Conservation (phyloP, 2,329 filamentous ascomycete species). For the Alternaria gaisen region DNA sequence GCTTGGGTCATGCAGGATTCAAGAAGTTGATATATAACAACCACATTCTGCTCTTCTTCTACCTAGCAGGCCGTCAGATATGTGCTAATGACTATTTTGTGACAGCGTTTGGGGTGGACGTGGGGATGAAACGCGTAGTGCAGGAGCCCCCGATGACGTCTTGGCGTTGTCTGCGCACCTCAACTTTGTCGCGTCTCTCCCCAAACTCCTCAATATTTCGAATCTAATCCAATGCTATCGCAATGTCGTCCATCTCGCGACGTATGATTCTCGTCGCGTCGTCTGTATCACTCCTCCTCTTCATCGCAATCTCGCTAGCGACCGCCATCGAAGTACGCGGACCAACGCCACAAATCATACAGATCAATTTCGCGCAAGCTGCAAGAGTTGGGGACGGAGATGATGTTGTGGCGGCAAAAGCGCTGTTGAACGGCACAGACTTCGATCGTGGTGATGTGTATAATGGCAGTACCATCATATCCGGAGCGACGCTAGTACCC, state of each 20-base stretch:
- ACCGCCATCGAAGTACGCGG: slow-evolving; percentile 41
- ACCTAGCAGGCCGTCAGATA: neutral
- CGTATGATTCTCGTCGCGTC: slow-evolving; percentile 35
- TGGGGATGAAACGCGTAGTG: slow-evolving; percentile 32
- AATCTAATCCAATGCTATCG: slow-evolving; percentile 1
- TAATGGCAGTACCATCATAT: slow-evolving; percentile 29
- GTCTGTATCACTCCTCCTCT: slow-evolving; percentile 36
- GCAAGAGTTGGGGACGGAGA: slow-evolving; percentile 31
- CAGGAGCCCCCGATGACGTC: slow-evolving; percentile 21
- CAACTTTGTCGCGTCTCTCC: neutral
- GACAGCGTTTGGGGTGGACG: slow-evolving; percentile 6
- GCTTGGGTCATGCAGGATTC: neutral
- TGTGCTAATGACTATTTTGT: neutral
- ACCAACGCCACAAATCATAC: slow-evolving; percentile 31
- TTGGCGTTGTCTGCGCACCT: slow-evolving; percentile 13
- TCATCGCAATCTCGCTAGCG: slow-evolving; percentile 41
- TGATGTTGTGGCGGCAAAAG: slow-evolving; percentile 31
- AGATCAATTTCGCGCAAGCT: slow-evolving; percentile 38
- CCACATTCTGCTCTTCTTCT: neutral
- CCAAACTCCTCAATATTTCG: neutral
- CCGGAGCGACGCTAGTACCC: slow-evolving; percentile 19
- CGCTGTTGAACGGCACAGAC: slow-evolving; percentile 37
- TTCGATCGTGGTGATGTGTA: slow-evolving; percentile 42
- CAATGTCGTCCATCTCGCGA: slow-evolving; percentile 32
- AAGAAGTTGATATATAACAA: neutral